These are phyloP conservation scores for Hordeum pubiflorum DNA, from an alignment of 202 grass and related monocot genomes.

Conservation along the genomic window DNA sequence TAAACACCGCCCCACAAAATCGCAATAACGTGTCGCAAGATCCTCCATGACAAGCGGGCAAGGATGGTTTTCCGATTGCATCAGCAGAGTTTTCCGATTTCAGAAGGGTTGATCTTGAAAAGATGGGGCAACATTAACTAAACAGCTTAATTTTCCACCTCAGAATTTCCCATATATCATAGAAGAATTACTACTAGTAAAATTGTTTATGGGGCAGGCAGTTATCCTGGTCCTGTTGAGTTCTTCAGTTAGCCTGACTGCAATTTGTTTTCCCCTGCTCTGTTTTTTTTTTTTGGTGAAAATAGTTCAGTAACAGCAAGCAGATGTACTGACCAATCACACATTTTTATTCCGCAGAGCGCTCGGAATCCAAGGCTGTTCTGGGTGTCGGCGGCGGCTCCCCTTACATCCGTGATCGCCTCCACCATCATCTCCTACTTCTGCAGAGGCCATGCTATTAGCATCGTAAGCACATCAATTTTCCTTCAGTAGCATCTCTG, in stretches of 20 bases:
- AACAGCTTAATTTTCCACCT: neutral
- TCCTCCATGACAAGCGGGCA: neutral
- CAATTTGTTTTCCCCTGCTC: neutral
- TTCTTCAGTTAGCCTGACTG: neutral
- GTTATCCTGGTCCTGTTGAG: neutral
- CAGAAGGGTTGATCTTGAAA: neutral
- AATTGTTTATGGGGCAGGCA: neutral
- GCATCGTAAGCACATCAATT: constrained; percentile 45
- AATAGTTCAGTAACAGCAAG: neutral
- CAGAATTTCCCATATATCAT: neutral
- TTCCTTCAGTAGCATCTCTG: neutral
- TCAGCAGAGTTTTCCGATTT: neutral
- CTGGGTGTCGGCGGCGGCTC: constrained; percentile 88
- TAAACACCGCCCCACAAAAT: neutral
- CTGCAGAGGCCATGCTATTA: constrained; percentile 72
- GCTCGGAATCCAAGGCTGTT: constrained; percentile 73
- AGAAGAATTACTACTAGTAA: neutral
- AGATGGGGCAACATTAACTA: neutral
- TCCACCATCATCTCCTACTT: constrained; percentile 76
- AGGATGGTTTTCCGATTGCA: neutral
- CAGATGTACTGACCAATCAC: neutral
- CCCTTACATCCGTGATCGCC: constrained; percentile 70
- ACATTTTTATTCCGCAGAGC: constrained; percentile 41
- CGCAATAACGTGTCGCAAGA: neutral
- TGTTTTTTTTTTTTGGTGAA: neutral